Conservation (phyloP, 768 basidiomycete species). For the Boletus rubropictus region DNA sequence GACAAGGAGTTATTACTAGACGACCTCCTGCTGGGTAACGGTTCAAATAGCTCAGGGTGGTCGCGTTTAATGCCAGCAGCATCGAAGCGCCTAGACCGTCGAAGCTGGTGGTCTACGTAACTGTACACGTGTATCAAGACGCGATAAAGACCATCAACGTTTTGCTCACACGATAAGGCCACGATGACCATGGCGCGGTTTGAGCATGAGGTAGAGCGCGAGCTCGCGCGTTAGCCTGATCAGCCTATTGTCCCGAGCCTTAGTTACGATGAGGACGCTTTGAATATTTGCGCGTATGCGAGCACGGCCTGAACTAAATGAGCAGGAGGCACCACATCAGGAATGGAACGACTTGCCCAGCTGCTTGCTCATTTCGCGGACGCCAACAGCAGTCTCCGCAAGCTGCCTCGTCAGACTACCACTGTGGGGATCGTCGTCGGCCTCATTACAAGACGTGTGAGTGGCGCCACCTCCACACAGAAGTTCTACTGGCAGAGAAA, state of each 20-base stretch:
- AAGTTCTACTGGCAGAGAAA: slow-evolving; percentile 14
- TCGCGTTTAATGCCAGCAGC: slow-evolving; percentile 82
- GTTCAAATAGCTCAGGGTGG: slow-evolving; percentile 82
- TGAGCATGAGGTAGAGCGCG: slow-evolving; percentile 92
- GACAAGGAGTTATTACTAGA: slow-evolving; percentile 62
- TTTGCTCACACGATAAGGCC: slow-evolving; percentile 78
- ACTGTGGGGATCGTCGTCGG: slow-evolving; percentile 65
- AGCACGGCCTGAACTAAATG: slow-evolving; percentile 66
- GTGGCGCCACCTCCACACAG: slow-evolving; percentile 13
- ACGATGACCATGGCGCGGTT: slow-evolving; percentile 58
- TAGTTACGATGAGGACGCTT: slow-evolving; percentile 91
- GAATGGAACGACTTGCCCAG: slow-evolving; percentile 55
- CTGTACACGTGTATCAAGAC: slow-evolving; percentile 35
- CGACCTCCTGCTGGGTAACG: slow-evolving; percentile 67
- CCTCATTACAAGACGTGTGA: slow-evolving; percentile 31
- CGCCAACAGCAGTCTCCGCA: slow-evolving; percentile 94
- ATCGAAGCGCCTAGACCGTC: slow-evolving; percentile 87
- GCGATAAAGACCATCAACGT: slow-evolving; percentile 13
- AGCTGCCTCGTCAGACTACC: slow-evolving; percentile 85
- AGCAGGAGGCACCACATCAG: slow-evolving; percentile 5
- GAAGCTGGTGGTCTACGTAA: slow-evolving; percentile 92
- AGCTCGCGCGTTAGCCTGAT: slow-evolving; percentile 93
- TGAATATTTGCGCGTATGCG: slow-evolving; percentile 89
- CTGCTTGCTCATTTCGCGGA: slow-evolving; percentile 98
- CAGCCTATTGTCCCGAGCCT: slow-evolving; percentile 93